Conservation (phyloP, 371 early-diverging fungal species). For the Mucor lusitanicus region DNA sequence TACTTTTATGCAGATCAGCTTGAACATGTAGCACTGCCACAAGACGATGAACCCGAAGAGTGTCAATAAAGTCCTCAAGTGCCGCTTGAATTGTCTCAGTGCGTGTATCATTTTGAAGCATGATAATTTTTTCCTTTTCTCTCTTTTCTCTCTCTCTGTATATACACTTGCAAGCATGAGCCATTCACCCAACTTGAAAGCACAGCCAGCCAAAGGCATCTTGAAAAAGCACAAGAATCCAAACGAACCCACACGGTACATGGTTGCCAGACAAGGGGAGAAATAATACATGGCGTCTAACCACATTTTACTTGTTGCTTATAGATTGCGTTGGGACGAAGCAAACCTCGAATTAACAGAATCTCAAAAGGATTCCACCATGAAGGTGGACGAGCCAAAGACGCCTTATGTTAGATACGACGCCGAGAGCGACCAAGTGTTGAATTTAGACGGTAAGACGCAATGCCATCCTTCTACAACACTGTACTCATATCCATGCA, state of each 20-base stretch:
- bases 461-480: background rate
- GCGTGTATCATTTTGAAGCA: background rate
- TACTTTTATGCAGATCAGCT: conserved; percentile 41
- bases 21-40: conserved; percentile 24
- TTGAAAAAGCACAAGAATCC: conserved; percentile 41
- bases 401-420: conserved; percentile 94
- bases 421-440: conserved; percentile 73
- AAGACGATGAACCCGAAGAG: conserved; percentile 28
- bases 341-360: conserved; percentile 90
- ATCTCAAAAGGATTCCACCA: conserved; percentile 86
- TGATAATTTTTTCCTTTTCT: background rate
- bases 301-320: background rate
- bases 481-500: background rate
- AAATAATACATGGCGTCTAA: too few species aligned
- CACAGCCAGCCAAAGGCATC: conserved; percentile 56
- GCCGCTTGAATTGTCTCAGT: background rate
- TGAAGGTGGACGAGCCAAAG: conserved; percentile 97
- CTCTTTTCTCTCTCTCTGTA: background rate
- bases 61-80: background rate
- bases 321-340: conserved; percentile 93
- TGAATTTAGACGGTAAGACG: conserved; percentile 53
- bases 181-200: conserved; percentile 33
- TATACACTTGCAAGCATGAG: conserved; percentile 21
- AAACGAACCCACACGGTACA: conserved; percentile 18
- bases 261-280: too few species aligned